Conservation (phyloP, 495 filamentous ascomycete species). For the Penicillium coffeae region DNA sequence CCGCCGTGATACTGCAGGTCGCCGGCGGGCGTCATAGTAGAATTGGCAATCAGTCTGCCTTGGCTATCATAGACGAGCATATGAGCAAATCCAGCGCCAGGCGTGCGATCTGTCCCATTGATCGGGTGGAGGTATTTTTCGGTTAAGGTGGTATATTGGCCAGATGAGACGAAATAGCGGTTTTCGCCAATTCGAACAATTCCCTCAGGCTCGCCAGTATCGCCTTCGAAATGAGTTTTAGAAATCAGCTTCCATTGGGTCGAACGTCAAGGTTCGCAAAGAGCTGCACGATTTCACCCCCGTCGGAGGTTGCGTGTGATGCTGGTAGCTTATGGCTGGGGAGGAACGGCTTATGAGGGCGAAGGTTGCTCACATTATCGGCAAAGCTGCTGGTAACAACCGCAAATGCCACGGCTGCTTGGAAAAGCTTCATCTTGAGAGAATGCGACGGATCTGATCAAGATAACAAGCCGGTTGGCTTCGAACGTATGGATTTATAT, state of each 20-base stretch:
- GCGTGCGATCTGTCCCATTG: slow-evolving; percentile 29
- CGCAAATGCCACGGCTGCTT: slow-evolving; percentile 1
- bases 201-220: slow-evolving; percentile 37
- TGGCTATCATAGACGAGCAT: slow-evolving; percentile 30
- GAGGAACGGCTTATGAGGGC: slow-evolving; percentile 12
- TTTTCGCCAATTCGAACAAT: slow-evolving; percentile 29
- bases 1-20: slow-evolving; percentile 31
- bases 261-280: slow-evolving; percentile 24
- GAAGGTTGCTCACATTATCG: slow-evolving; percentile 11
- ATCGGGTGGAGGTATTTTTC: slow-evolving; percentile 20
- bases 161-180: slow-evolving; percentile 29
- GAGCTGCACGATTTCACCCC: slow-evolving; percentile 26
- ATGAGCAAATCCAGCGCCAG: slow-evolving; percentile 29
- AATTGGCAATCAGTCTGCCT: slow-evolving; percentile 32
- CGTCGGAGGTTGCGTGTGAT: slow-evolving; percentile 22
- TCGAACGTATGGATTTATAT: no score
- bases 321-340: slow-evolving; percentile 16
- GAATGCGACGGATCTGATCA: no score
- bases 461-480: no score
- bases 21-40: slow-evolving; percentile 21
- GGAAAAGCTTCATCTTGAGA: slow-evolving; percentile 7
- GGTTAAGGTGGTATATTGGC: slow-evolving; percentile 23
- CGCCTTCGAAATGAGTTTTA: slow-evolving; percentile 29
- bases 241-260: slow-evolving; percentile 30
- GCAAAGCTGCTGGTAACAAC: not conserved